Conservation (phyloP, 768 basidiomycete genomes). For the Galerina sulciceps region DNA sequence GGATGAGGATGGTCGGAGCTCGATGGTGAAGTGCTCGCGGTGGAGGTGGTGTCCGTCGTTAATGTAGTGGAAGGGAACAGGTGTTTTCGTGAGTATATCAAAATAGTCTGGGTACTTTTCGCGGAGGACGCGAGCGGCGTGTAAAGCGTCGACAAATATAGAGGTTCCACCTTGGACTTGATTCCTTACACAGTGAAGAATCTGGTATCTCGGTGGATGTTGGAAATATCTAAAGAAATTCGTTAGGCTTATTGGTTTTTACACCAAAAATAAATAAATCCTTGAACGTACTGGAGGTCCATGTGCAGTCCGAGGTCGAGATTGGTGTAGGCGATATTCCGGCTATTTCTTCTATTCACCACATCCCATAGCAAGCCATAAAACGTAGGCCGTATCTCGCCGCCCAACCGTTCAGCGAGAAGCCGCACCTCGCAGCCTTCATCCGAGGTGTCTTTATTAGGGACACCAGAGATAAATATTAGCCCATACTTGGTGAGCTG, state of each 20-base stretch:
- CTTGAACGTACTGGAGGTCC: slow-evolving; percentile 83
- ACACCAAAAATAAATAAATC: neutral
- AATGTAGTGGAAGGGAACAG: slow-evolving; percentile 89
- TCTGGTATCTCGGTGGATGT: slow-evolving; percentile 89
- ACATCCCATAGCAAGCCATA: slow-evolving; percentile 94
- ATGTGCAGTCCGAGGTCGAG: slow-evolving; percentile 87
- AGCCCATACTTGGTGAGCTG: slow-evolving; percentile 78
- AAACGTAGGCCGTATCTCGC: slow-evolving; percentile 79
- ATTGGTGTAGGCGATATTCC: slow-evolving; percentile 95
- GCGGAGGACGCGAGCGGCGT: slow-evolving; percentile 61
- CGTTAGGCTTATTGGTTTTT: neutral
- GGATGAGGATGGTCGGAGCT: slow-evolving; percentile 44
- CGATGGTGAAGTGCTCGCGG: slow-evolving; percentile 74
- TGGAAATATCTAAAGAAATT: slow-evolving; percentile 75
- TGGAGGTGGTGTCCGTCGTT: slow-evolving; percentile 89
- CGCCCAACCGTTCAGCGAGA: slow-evolving; percentile 71
- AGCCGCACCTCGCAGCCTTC: slow-evolving; percentile 66
- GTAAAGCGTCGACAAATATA: slow-evolving; percentile 82
- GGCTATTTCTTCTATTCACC: slow-evolving; percentile 69
- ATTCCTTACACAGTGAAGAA: slow-evolving; percentile 89
- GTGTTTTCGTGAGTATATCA: slow-evolving; percentile 57
- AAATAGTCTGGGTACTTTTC: slow-evolving; percentile 54
- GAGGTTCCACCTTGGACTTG: slow-evolving; percentile 83
- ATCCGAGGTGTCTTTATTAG: slow-evolving; percentile 60
- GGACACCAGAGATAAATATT: slow-evolving; percentile 72